Percentiles rank a stretch among this genome's conserved stretches.
These are phyloP conservation scores for Chamaecrista fasciculata DNA, from an alignment of 306 rosid genomes.

Conservation along the genomic window DNA sequence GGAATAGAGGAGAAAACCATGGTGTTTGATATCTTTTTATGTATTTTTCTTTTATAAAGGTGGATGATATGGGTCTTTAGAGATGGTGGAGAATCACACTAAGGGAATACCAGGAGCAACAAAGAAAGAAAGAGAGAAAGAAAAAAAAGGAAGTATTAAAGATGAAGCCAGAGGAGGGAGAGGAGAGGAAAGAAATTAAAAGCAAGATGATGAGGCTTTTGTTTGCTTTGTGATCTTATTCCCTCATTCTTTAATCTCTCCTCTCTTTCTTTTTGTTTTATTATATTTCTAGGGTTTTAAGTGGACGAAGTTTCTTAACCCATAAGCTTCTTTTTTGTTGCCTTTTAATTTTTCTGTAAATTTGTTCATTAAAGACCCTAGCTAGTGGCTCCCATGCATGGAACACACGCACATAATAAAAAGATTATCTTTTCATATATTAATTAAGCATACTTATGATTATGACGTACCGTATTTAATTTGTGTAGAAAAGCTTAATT, in stretches of 20 bases:
- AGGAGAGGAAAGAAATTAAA: conserved; percentile 21
- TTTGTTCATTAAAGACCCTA: conserved; percentile 28
- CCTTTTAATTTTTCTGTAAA: conserved; percentile 26
- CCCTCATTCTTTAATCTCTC: conserved; percentile 49
- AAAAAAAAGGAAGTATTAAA: conserved; percentile 28
- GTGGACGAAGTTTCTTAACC: conserved; percentile 59
- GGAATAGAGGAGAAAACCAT: conserved; percentile 85
- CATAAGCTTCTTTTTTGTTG: conserved; percentile 51
- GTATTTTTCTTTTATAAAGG: conserved; percentile 59
- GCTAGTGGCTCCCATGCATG: conserved; percentile 48
- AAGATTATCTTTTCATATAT: neutral
- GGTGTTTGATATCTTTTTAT: conserved; percentile 32
- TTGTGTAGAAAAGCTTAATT: neutral
- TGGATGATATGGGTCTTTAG: conserved; percentile 54
- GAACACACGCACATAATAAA: neutral
- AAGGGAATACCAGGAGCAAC: conserved; percentile 72
- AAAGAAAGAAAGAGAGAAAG: conserved; percentile 35
- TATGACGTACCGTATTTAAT: neutral
- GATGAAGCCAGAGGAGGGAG: conserved; percentile 30
- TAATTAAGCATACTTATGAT: neutral
- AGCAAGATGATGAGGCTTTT: conserved; percentile 29
- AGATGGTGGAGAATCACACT: conserved; percentile 78
- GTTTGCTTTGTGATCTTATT: conserved; percentile 60
- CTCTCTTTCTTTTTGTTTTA: conserved; percentile 70
- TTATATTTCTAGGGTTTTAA: conserved; percentile 60